Evolutionary conservation across 2,329 filamentous ascomycete species (phyloP).

Genomic region (Hirsutella minnesotensis): DNA sequence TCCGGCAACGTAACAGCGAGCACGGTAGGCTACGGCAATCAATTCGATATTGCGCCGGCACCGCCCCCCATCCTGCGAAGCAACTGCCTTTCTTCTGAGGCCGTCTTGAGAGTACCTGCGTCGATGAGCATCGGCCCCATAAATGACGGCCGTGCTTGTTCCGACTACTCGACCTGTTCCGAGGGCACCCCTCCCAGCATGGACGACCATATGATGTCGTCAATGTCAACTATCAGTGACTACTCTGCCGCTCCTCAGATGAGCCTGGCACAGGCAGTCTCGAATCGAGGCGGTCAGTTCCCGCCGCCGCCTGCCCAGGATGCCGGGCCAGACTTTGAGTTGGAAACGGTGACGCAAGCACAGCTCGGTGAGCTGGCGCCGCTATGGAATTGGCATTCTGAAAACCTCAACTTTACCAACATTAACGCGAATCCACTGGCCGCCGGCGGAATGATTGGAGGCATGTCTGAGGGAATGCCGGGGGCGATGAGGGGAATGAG

Average conservation of each 20-base stretch:
- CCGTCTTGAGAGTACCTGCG: not conserved
- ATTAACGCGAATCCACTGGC: not conserved
- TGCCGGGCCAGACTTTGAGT: constrained; percentile 6
- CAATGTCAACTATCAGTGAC: not conserved
- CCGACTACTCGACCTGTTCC: constrained; percentile 1
- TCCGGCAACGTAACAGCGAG: not conserved
- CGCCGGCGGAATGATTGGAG: not conserved
- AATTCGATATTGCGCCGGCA: not conserved
- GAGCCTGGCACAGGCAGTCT: not conserved
- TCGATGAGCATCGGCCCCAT: too few relatives aligned
- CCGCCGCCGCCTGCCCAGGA: constrained; percentile 3
- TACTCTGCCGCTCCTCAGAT: not conserved
- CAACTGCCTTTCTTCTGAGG: not conserved
- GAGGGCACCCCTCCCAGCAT: constrained; percentile 1
- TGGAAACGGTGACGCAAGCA: constrained; percentile 10
- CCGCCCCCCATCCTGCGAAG: not conserved
- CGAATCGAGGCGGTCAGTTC: not conserved
- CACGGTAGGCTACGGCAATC: not conserved
- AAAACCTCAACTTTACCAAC: constrained; percentile 8
- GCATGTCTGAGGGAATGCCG: too few relatives aligned
- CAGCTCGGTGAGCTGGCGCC: constrained; percentile 12
- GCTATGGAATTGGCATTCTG: constrained; percentile 12
- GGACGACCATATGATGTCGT: constrained; percentile 1
- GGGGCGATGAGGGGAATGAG: too few relatives aligned
- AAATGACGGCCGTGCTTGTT: not conserved